phyloP scores from a whole-genome alignment of 169 alveolate species.

The Plasmodium sp. region DNA sequence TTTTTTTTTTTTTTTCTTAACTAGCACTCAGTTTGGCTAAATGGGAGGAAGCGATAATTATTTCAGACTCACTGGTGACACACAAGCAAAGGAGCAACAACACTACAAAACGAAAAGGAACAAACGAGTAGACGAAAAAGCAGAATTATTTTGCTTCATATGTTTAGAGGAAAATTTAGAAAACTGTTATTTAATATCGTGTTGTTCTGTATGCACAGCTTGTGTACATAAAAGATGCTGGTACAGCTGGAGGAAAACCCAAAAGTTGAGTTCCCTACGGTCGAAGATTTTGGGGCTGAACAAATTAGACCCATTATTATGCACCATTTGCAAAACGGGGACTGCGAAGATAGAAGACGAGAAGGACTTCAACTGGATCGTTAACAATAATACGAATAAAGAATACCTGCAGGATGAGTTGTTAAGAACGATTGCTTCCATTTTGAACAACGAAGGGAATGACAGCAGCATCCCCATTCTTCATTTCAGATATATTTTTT shows the following conservation, averaged over 20 bases:
- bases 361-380: constrained; percentile 46
- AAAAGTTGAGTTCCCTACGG: constrained; percentile 56
- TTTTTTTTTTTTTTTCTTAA: neutral
- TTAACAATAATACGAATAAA: constrained; percentile 20
- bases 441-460: constrained; percentile 38
- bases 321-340: constrained; percentile 75
- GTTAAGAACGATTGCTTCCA: constrained; percentile 37
- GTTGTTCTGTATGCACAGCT: constrained; percentile 73
- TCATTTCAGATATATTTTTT: constrained; percentile 56
- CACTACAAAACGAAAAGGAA: constrained; percentile 2
- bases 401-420: constrained; percentile 71
- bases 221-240: constrained; percentile 73
- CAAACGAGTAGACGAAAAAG: constrained; percentile 22
- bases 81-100: neutral
- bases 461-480: constrained; percentile 10
- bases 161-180: constrained; percentile 60
- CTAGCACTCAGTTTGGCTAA: constrained; percentile 5
- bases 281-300: constrained; percentile 54
- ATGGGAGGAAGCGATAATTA: constrained; percentile 27
- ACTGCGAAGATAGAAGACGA: constrained; percentile 64
- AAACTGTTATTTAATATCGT: constrained; percentile 18
- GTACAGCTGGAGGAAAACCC: constrained; percentile 48
- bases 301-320: constrained; percentile 62
- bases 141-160: constrained; percentile 63
- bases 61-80: neutral